Evolutionary conservation across 1,284 basidiomycete genomes (phyloP), one percentile per base, ranked within the genome.

Genomic region (Pascua guehoae): DNA sequence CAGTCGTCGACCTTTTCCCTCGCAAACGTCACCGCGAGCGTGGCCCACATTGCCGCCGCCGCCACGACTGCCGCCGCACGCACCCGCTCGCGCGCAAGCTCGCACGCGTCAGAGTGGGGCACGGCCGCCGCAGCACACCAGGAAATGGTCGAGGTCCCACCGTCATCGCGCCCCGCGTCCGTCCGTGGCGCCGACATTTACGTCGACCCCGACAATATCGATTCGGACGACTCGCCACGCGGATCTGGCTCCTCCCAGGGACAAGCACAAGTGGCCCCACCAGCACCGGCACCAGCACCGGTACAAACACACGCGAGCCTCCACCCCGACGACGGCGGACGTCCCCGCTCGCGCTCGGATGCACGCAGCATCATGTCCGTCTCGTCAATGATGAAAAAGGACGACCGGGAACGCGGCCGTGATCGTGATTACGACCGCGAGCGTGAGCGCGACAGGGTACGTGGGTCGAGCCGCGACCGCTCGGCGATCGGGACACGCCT

Each of bases 1-100:
- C 81, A 87, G 47, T 87, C 89, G 49, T 86, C 84, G 14, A 84
- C 84, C 2, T 91, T 91, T 70, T 89, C 88, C 14, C 87, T 91
- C 54, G 87, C 88, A 8, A 87, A 84, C 64, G 81, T 92, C 17
- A 85, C 88, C 0, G 86, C 85, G 5, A 84, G 81, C 16, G 79
- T 86, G 3, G 84, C 86, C 0, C 81, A 79, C 18, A 78, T 79
- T 8, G 77, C 76, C 2, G 74, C 74, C 48, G 68, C 75, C 39
- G 69, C 74, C 51, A 54, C 53, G 11, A 64, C 64, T 5, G 64
- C 65, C 0, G 72, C 72, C 45, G 67, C 71, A 41, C 62, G 75
- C 17, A 64, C 61, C 14, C 52, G 70, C 17, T 69, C 69, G 14
- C 51, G 72, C 53, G 72, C 71, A 5, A 64, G 52, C 41, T 69